Evolutionary conservation across 1,139 yeast species (phyloP).

Genomic region (Nakaseomyces nivariensis): DNA sequence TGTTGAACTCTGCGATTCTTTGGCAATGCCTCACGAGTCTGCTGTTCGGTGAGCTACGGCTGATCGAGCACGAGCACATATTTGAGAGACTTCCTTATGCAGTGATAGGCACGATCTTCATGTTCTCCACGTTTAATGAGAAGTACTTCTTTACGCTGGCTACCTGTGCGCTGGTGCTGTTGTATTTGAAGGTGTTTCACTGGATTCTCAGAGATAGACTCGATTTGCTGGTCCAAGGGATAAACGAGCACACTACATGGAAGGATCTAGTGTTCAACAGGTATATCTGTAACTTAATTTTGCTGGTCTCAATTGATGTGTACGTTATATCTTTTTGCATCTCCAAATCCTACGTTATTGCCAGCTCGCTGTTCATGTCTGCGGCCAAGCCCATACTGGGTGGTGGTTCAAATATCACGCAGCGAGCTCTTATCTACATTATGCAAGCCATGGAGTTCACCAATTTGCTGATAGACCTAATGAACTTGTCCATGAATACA

Average conservation of each 20-base stretch:
- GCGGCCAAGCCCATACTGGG: slow-evolving; percentile 5
- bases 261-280: slow-evolving; percentile 30
- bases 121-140: slow-evolving; percentile 52
- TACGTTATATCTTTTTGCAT: slow-evolving; percentile 46
- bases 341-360: slow-evolving; percentile 1
- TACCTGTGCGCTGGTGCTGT: slow-evolving; percentile 33
- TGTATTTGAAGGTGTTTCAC: slow-evolving; percentile 61
- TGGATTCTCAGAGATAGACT: slow-evolving; percentile 60
- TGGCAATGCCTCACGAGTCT: slow-evolving; percentile 30
- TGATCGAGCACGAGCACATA: slow-evolving; percentile 69
- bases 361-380: slow-evolving; percentile 5
- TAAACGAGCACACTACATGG: slow-evolving; percentile 30
- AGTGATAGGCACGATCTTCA: slow-evolving; percentile 53
- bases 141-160: slow-evolving; percentile 42
- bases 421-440: slow-evolving; percentile 12
- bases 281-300: slow-evolving; percentile 33
- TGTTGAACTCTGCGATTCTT: slow-evolving; percentile 21
- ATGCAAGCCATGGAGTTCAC: slow-evolving; percentile 72
- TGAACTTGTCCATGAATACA: slow-evolving; percentile 29
- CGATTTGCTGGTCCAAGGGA: slow-evolving; percentile 39
- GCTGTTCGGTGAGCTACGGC: slow-evolving; percentile 67
- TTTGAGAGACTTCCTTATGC: slow-evolving; percentile 61
- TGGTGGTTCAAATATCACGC: slow-evolving; percentile 1
- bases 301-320: slow-evolving; percentile 43
- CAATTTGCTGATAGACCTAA: slow-evolving; percentile 47